A percentile compares a stretch with the other conserved stretches of the same genome.
phyloP scores from a whole-genome alignment of 1,139 yeast genomes.

The Debaryomyces subglobosus region DNA sequence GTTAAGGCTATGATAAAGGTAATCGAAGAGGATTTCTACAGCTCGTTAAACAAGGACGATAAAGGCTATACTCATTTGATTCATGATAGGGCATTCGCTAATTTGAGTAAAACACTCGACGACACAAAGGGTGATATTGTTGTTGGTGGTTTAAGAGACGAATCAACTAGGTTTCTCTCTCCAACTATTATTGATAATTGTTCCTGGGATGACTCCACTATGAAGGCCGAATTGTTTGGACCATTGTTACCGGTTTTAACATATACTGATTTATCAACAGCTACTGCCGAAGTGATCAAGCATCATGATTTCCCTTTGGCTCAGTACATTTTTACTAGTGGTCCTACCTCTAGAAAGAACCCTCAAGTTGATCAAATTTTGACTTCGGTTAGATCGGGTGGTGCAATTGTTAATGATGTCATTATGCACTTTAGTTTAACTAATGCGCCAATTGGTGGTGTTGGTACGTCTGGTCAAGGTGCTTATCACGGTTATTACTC shows the following conservation, averaged over 20 bases:
- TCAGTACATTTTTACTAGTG: conserved; percentile 68
- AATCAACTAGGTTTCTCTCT: conserved; percentile 55
- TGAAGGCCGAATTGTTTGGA: conserved; percentile 82
- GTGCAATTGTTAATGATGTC: conserved; percentile 69
- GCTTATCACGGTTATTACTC: conserved; percentile 81
- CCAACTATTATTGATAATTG: conserved; percentile 75
- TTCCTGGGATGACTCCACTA: conserved; percentile 64
- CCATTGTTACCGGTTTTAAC: conserved; percentile 79
- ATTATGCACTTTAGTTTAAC: conserved; percentile 70
- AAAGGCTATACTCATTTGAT: conserved; percentile 61
- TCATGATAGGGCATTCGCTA: conserved; percentile 58
- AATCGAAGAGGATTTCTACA: conserved; percentile 50
- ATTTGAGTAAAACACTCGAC: conserved; percentile 50
- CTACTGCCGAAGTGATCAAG: conserved; percentile 49
- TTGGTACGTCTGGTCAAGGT: conserved; percentile 82
- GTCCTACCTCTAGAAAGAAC: conserved; percentile 38
- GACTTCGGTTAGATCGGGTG: conserved; percentile 71
- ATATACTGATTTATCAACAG: conserved; percentile 51
- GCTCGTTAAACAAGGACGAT: conserved; percentile 35
- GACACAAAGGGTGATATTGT: conserved; percentile 60
- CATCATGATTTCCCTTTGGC: conserved; percentile 89
- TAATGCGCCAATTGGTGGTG: conserved; percentile 90
- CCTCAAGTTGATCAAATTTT: conserved; percentile 56
- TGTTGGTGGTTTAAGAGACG: conserved; percentile 57
- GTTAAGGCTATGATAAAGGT: conserved; percentile 46